phyloP scores from a whole-genome alignment of 805 yeast genomes.

The Lipomyces sp. region DNA sequence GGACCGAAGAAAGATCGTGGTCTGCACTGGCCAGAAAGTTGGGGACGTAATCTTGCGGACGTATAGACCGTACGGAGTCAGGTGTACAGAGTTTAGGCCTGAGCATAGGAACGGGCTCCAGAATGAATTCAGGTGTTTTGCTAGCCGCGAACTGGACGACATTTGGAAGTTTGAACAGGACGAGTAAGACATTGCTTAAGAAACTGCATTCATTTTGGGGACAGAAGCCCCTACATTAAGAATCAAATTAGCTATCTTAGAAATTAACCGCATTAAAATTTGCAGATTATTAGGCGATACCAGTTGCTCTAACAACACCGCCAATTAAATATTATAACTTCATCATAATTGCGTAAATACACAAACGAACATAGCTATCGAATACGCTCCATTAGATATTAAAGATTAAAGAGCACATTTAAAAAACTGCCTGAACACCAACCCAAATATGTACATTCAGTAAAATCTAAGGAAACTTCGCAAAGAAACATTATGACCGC shows the following conservation, averaged over 20 bases:
- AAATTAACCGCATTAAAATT: no score
- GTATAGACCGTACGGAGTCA: slow-evolving; percentile 64
- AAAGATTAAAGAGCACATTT: neutral
- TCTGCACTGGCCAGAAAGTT: slow-evolving; percentile 93
- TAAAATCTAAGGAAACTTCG: neutral
- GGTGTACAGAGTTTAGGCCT: slow-evolving; percentile 67
- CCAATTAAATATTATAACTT: no score
- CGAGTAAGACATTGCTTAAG: neutral
- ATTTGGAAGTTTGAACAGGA: slow-evolving; percentile 60
- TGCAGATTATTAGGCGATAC: no score
- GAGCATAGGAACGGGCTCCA: slow-evolving; percentile 84
- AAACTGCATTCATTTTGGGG: neutral
- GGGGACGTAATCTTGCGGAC: slow-evolving; percentile 59
- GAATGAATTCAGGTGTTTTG: slow-evolving; percentile 86
- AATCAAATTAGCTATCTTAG: no score
- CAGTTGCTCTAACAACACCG: no score
- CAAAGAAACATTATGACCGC: slow-evolving; percentile 14
- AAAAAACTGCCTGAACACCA: neutral
- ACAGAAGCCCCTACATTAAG: neutral
- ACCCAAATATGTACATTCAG: slow-evolving; percentile 3
- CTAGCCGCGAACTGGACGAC: slow-evolving; percentile 66
- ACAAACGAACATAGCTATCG: neutral
- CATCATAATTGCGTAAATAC: neutral
- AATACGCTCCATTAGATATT: neutral
- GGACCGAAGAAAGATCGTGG: slow-evolving; percentile 54